phyloP scores from a whole-genome alignment of 345 rosid species.

The Brassica juncea region DNA sequence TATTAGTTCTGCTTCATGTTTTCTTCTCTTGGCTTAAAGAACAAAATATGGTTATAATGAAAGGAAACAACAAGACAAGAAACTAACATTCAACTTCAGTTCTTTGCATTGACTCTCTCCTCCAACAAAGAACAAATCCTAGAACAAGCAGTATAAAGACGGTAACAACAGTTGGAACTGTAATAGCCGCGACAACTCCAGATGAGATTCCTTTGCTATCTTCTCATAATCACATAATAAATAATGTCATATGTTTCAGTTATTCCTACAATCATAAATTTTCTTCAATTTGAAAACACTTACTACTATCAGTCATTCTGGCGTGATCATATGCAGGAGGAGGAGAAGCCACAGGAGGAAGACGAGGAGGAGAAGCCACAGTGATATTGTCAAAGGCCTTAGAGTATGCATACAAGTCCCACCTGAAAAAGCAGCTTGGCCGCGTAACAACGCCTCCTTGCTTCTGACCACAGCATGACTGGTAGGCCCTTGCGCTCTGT shows the following conservation, averaged over 20 bases:
- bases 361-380: slow-evolving; percentile 6
- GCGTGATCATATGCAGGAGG: background rate
- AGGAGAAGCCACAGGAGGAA: background rate
- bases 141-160: slow-evolving; percentile 17
- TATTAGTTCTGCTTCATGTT: background rate
- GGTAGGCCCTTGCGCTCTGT: background rate
- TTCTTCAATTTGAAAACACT: background rate
- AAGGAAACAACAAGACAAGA: background rate
- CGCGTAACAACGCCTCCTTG: slow-evolving; percentile 15
- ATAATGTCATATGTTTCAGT: background rate
- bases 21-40: no score
- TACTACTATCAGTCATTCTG: background rate
- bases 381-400: slow-evolving; percentile 20
- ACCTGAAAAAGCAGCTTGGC: slow-evolving; percentile 33
- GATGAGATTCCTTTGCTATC: slow-evolving; percentile 30
- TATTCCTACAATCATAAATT: background rate
- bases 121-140: background rate
- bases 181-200: slow-evolving; percentile 16
- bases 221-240: background rate
- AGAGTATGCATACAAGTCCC: slow-evolving; percentile 20
- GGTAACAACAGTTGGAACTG: background rate
- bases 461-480: background rate
- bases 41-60: background rate
- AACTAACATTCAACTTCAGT: slow-evolving; percentile 26
- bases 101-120: slow-evolving; percentile 15